Conservation (phyloP, 176 grass and related monocot species). For the bread wheat (Triticum aestivum) region IWGSC_CS_RefSeq_v2.1 NC_057806.1:19181865-19182364, state of each 20-base stretch:
- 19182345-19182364: not conserved
- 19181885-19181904: not conserved
- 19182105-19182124: too few relatives aligned
- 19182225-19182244: not conserved
- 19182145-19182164: too few relatives aligned
- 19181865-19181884: not conserved
- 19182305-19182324: not conserved
- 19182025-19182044: too few relatives aligned
- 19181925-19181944: not conserved
- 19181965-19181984: not conserved
- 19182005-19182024: too few relatives aligned
- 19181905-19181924: not conserved
- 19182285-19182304: not conserved
- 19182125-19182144: too few relatives aligned
- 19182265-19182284: not conserved
- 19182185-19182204: not conserved
- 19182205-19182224: not conserved
- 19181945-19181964: not conserved
- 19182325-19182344: not conserved
- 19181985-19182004: too few relatives aligned
- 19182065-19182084: too few relatives aligned
- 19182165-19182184: too few relatives aligned
- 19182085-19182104: too few relatives aligned
- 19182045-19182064: too few relatives aligned
- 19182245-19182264: not conserved